These are phyloP conservation scores for Aspergillus carbonarius DNA, from an alignment of 2,329 filamentous ascomycete species.

Conservation along the genomic window DNA sequence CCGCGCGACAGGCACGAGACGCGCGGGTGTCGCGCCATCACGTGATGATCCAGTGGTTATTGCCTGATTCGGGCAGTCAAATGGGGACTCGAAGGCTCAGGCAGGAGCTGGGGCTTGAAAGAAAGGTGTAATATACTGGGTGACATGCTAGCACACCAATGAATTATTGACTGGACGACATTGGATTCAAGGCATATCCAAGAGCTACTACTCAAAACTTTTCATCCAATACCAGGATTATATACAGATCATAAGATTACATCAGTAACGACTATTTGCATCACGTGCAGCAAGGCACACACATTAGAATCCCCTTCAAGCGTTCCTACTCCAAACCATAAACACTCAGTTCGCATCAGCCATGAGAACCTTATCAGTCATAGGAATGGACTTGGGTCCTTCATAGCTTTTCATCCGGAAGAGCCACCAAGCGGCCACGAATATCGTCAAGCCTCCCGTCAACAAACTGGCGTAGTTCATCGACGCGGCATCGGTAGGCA, in stretches of 20 bases:
- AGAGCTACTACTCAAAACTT: too few relatives aligned
- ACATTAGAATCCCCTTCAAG: background rate
- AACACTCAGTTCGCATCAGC: constrained; percentile 31
- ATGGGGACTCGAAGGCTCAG: too few relatives aligned
- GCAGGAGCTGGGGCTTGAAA: too few relatives aligned
- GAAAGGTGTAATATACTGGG: too few relatives aligned
- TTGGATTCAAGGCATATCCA: too few relatives aligned
- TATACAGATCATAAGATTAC: background rate
- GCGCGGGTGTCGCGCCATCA: constrained; percentile 1
- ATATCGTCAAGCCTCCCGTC: constrained; percentile 52
- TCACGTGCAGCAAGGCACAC: background rate
- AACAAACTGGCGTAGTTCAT: constrained; percentile 59
- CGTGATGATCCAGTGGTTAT: background rate
- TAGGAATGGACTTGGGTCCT: constrained; percentile 37
- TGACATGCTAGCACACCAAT: too few relatives aligned
- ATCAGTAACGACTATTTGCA: background rate
- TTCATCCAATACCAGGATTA: background rate
- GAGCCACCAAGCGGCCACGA: constrained; percentile 50
- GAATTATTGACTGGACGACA: too few relatives aligned
- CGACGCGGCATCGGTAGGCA: constrained; percentile 46
- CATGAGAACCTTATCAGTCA: constrained; percentile 33
- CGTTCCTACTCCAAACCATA: background rate
- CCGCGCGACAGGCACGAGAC: background rate
- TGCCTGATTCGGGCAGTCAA: background rate
- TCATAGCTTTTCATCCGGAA: constrained; percentile 34